Evolutionary conservation across 345 rosid species (phyloP).

Genomic region (Brassica napus): DNA sequence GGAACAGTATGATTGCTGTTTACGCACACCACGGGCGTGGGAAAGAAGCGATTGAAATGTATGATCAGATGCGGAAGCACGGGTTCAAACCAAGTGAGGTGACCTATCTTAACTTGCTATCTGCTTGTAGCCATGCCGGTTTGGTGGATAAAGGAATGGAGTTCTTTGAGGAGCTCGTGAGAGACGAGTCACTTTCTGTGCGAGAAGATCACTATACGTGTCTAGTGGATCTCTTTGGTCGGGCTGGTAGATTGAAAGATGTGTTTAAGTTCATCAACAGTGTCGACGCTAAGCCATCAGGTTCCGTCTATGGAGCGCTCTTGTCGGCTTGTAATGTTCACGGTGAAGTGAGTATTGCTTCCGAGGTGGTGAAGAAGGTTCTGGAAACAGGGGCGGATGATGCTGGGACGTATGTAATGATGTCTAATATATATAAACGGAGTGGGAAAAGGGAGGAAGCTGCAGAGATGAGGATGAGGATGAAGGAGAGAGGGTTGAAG

Average conservation of each 20-base stretch:
- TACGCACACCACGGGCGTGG: constrained; percentile 78
- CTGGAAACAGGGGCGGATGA: constrained; percentile 55
- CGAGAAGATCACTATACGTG: constrained; percentile 74
- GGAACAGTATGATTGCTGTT: constrained; percentile 75
- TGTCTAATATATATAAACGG: constrained; percentile 64
- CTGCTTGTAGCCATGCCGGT: constrained; percentile 78
- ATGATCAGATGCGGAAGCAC: constrained; percentile 53
- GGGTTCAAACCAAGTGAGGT: constrained; percentile 58
- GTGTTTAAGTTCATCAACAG: constrained; percentile 47
- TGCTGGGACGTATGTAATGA: constrained; percentile 50
- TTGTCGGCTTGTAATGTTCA: constrained; percentile 67
- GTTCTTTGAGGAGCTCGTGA: constrained; percentile 53
- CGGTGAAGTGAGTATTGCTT: constrained; percentile 51
- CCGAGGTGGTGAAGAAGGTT: constrained; percentile 53
- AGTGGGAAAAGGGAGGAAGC: constrained; percentile 58
- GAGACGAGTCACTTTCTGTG: constrained; percentile 45
- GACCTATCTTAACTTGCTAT: constrained; percentile 66
- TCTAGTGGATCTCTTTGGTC: constrained; percentile 64
- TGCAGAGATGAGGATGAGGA: constrained; percentile 48
- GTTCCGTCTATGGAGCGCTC: constrained; percentile 62
- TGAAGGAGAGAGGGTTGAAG: constrained; percentile 70
- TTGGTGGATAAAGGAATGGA: constrained; percentile 61
- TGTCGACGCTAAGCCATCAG: constrained; percentile 40
- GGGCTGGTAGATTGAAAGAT: constrained; percentile 67
- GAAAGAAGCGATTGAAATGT: constrained; percentile 56